A percentile compares a stretch with the other conserved stretches of the same genome.
Conservation (phyloP, 495 filamentous ascomycete species). For the Neurospora tetraspora region DNA sequence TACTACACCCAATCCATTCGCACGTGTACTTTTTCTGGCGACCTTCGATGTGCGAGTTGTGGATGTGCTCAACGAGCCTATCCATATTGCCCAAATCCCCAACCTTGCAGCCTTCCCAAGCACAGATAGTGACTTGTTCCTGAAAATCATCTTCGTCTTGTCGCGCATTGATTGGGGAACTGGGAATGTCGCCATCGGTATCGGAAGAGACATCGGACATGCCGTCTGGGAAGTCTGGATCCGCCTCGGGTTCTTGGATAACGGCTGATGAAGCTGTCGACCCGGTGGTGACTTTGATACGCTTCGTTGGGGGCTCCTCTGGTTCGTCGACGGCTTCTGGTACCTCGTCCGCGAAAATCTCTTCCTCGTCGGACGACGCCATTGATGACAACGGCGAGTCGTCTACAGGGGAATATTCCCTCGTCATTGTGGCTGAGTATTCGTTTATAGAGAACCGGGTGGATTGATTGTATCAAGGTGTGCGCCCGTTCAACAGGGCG, state of each 20-base stretch:
- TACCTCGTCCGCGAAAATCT: constrained; percentile 35
- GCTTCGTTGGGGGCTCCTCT: constrained; percentile 37
- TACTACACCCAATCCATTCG: constrained; percentile 82
- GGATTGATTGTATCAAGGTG: background rate
- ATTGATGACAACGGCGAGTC: constrained; percentile 34
- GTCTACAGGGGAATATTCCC: constrained; percentile 19
- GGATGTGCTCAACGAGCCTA: constrained; percentile 81
- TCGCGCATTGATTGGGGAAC: constrained; percentile 50
- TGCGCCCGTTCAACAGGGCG: background rate
- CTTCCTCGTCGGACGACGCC: constrained; percentile 37
- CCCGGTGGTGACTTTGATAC: constrained; percentile 35
- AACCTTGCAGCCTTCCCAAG: constrained; percentile 75
- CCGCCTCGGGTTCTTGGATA: constrained; percentile 29
- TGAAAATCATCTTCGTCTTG: constrained; percentile 72
- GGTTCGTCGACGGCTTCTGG: constrained; percentile 23
- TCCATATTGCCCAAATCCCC: constrained; percentile 91
- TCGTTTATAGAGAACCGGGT: background rate
- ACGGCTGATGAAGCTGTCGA: constrained; percentile 38
- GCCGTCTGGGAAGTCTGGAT: constrained; percentile 28
- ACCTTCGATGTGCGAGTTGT: constrained; percentile 82
- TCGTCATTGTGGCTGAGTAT: constrained; percentile 14
- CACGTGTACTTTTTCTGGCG: constrained; percentile 69
- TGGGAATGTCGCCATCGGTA: constrained; percentile 75
- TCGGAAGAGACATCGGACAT: constrained; percentile 70
- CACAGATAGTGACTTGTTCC: constrained; percentile 83